Conservation (phyloP, 73 alveolate species). For the Effrenium voratum region DNA sequence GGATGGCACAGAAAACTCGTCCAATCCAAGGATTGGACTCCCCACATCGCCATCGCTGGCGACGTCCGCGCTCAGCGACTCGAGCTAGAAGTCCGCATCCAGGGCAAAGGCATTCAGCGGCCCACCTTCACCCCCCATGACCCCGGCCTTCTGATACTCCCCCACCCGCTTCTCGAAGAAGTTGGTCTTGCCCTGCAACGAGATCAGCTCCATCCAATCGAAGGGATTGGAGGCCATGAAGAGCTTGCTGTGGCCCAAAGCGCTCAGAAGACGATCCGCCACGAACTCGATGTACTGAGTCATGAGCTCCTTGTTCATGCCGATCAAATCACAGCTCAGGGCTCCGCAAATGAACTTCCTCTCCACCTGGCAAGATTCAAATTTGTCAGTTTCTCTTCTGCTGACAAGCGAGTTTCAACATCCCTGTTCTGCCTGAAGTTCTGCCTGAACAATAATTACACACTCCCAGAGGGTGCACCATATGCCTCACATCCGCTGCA, state of each 20-base stretch:
- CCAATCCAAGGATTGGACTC: too few species aligned
- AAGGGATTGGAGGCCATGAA: conserved; percentile 97
- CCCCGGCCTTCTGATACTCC: conserved; percentile 94
- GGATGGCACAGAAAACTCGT: too few species aligned
- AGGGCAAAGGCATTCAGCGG: conserved; percentile 54
- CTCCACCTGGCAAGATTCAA: conserved; percentile 96
- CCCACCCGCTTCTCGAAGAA: conserved; percentile 97
- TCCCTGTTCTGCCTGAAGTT: neutral
- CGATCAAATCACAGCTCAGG: conserved; percentile 97
- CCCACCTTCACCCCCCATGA: conserved; percentile 53
- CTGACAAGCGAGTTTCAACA: neutral
- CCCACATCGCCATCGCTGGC: too few species aligned
- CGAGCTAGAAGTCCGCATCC: conserved; percentile 75
- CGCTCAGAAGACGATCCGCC: conserved; percentile 97
- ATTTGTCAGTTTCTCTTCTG: neutral
- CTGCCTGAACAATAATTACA: too few species aligned
- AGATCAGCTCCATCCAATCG: conserved; percentile 98
- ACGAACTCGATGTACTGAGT: conserved; percentile 97
- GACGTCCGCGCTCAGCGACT: too few species aligned
- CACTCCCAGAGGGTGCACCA: too few species aligned
- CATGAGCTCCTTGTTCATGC: conserved; percentile 98
- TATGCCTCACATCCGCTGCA: too few species aligned
- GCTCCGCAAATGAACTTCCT: conserved; percentile 97
- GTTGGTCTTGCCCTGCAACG: conserved; percentile 98
- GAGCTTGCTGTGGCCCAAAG: conserved; percentile 97